Evolutionary conservation across 148 eudicot genomes (phyloP).

Genomic region (Chenopodium suecicum): DNA sequence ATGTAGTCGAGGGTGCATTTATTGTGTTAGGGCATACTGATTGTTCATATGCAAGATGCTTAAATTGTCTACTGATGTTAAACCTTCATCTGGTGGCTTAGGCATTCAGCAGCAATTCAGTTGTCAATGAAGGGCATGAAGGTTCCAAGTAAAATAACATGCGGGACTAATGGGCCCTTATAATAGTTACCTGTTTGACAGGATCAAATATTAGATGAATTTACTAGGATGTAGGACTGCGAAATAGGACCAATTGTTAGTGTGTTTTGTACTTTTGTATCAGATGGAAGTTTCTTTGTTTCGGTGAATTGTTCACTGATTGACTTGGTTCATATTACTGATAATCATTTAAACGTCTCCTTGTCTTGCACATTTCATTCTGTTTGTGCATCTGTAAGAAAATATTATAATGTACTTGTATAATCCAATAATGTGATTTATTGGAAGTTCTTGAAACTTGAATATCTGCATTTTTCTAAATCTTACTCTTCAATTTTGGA

Average conservation of each 20-base stretch:
- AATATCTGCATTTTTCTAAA: background rate
- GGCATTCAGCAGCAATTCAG: no score
- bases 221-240: no score
- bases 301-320: background rate
- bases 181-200: no score
- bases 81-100: no score
- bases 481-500: conserved; percentile 12
- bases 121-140: no score
- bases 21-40: no score
- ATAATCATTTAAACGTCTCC: background rate
- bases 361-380: background rate
- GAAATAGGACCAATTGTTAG: background rate
- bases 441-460: background rate
- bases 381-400: background rate
- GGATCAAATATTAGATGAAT: no score
- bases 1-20: no score
- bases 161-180: no score
- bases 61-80: no score
- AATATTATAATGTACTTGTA: background rate
- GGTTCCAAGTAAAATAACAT: no score
- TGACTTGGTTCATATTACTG: background rate
- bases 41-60: no score
- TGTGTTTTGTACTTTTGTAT: background rate
- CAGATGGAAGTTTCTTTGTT: background rate
- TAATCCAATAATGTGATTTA: background rate